phyloP scores from a whole-genome alignment of 805 yeast species.

The Yamadazyma sp. region DNA sequence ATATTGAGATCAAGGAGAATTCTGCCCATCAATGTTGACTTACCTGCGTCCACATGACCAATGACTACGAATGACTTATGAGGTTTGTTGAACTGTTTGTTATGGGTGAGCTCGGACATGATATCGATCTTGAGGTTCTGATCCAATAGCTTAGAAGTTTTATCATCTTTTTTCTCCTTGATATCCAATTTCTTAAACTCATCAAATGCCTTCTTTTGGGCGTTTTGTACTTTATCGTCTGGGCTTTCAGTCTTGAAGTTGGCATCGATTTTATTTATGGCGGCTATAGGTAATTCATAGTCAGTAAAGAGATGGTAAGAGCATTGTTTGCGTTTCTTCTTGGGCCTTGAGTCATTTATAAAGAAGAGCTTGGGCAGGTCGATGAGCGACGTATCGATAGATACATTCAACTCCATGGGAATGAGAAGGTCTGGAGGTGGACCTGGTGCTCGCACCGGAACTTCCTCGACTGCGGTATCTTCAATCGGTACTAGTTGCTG shows the following conservation, averaged over 20 bases:
- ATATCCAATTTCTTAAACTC: constrained; percentile 30
- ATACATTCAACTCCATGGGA: background rate
- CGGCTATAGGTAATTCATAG: constrained; percentile 34
- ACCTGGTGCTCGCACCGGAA: no score
- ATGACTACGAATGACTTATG: constrained; percentile 72
- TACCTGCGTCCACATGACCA: constrained; percentile 87
- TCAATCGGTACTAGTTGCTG: background rate
- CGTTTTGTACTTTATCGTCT: constrained; percentile 66
- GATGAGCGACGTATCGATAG: constrained; percentile 11
- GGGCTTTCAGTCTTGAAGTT: constrained; percentile 77
- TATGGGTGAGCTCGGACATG: constrained; percentile 33
- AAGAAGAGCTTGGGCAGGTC: constrained; percentile 5
- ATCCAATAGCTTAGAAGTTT: constrained; percentile 11
- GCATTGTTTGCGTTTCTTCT: constrained; percentile 22
- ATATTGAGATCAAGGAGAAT: constrained; percentile 65
- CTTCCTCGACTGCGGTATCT: no score
- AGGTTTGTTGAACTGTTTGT: constrained; percentile 44
- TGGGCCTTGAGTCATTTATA: background rate
- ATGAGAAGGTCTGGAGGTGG: no score
- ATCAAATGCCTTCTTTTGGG: constrained; percentile 52
- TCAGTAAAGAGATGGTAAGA: constrained; percentile 41
- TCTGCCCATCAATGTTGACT: constrained; percentile 77
- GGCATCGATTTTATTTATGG: constrained; percentile 40
- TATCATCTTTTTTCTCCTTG: constrained; percentile 9
- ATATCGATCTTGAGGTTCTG: constrained; percentile 37